Percentiles rank a stretch among this genome's conserved stretches.
Evolutionary conservation across 2,329 filamentous ascomycete species (phyloP).

Genomic region (Cyclaneusma minus): DNA sequence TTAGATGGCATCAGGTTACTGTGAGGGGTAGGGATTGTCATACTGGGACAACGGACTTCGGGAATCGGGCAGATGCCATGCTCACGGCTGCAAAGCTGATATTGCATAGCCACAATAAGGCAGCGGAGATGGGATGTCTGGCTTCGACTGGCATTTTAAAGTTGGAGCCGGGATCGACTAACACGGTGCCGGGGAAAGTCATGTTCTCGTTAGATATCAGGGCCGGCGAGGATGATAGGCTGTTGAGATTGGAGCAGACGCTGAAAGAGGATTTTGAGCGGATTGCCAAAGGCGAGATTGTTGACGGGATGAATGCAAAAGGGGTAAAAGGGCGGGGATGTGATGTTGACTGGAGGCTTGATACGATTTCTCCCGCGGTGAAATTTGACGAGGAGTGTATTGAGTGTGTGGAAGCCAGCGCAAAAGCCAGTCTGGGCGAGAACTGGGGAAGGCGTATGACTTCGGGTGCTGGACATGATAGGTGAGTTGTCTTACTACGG

Average conservation of each 20-base stretch:
- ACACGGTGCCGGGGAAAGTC: slow-evolving; percentile 57
- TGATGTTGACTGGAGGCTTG: slow-evolving; percentile 39
- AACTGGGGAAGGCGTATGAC: slow-evolving; percentile 34
- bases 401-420: slow-evolving; percentile 43
- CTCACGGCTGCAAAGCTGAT: slow-evolving; percentile 55
- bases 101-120: slow-evolving; percentile 45
- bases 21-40: slow-evolving; percentile 55
- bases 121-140: slow-evolving; percentile 41
- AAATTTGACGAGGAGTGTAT: slow-evolving; percentile 56
- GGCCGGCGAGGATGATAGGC: slow-evolving; percentile 35
- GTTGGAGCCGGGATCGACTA: slow-evolving; percentile 51
- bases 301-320: slow-evolving; percentile 26
- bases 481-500: slow-evolving; percentile 6
- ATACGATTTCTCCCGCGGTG: slow-evolving; percentile 44
- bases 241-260: slow-evolving; percentile 39
- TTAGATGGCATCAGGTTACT: slow-evolving; percentile 56
- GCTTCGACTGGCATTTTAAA: slow-evolving; percentile 57
- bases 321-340: slow-evolving; percentile 33
- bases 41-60: slow-evolving; percentile 59
- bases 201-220: slow-evolving; percentile 55
- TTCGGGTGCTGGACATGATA: slow-evolving; percentile 49
- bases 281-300: slow-evolving; percentile 41
- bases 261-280: slow-evolving; percentile 40
- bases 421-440: slow-evolving; percentile 36
- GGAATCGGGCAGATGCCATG: slow-evolving; percentile 50